phyloP scores from a whole-genome alignment of 768 basidiomycete genomes.

The Kwoniella dejecticola region DNA sequence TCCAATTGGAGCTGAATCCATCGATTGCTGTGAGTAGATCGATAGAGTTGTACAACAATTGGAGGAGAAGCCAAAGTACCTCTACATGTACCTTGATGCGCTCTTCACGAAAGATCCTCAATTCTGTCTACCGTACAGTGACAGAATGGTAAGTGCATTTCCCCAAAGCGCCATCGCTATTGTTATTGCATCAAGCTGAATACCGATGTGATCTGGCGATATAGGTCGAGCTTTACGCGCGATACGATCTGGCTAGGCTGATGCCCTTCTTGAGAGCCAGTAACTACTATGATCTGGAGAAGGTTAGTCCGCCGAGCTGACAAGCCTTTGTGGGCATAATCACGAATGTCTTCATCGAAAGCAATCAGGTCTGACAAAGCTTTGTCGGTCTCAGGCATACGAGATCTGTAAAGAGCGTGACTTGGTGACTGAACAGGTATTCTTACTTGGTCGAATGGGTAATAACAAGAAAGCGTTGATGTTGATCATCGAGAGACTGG shows the following conservation, averaged over 20 bases:
- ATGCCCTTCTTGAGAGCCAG: constrained; percentile 91
- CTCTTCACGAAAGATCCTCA: constrained; percentile 83
- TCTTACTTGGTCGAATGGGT: constrained; percentile 94
- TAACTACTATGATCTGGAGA: constrained; percentile 86
- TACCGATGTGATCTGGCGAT: too few species aligned
- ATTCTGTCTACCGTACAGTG: constrained; percentile 76
- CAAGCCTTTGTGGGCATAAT: too few species aligned
- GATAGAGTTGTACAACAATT: constrained; percentile 86
- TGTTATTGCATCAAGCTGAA: too few species aligned
- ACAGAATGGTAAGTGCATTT: constrained; percentile 67
- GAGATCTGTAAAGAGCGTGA: constrained; percentile 79
- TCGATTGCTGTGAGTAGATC: constrained; percentile 61
- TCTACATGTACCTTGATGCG: constrained; percentile 91
- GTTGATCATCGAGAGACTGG: constrained; percentile 91
- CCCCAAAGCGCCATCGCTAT: neutral
- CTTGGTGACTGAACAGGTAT: constrained; percentile 94
- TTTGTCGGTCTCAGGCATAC: constrained; percentile 72
- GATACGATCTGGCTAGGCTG: constrained; percentile 73
- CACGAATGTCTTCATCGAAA: neutral
- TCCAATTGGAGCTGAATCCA: neutral
- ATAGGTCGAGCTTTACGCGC: constrained; percentile 91
- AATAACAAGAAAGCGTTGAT: constrained; percentile 92
- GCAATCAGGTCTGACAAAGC: neutral
- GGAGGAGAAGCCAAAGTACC: constrained; percentile 70
- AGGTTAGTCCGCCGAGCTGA: constrained; percentile 58